Conservation (phyloP, 2,329 filamentous ascomycete genomes). For the Ophiostoma piceae region DNA sequence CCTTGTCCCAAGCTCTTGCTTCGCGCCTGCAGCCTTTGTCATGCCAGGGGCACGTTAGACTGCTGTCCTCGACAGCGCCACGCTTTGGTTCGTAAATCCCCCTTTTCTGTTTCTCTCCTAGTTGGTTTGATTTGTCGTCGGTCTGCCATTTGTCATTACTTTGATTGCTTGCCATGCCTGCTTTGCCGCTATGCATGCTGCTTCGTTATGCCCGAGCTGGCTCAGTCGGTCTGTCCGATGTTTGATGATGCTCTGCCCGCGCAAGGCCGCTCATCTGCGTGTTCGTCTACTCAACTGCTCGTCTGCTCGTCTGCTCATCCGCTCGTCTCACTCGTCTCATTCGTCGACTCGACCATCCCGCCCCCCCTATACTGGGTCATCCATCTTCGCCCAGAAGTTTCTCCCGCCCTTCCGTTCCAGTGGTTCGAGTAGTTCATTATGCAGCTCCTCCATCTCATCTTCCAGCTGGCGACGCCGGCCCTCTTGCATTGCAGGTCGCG, state of each 20-base stretch:
- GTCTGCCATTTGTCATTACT: neutral
- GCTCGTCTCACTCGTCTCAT: neutral
- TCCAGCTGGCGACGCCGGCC: constrained; percentile 3
- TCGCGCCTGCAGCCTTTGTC: constrained; percentile 12
- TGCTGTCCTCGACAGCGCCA: constrained; percentile 27
- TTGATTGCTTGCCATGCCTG: constrained; percentile 13
- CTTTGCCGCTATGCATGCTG: constrained; percentile 10
- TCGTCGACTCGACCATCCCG: neutral
- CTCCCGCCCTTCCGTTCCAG: neutral
- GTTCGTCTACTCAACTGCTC: neutral
- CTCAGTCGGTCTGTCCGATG: neutral
- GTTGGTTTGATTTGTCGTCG: neutral
- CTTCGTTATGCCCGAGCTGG: constrained; percentile 8
- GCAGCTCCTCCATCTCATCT: neutral
- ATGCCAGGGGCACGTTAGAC: constrained; percentile 23
- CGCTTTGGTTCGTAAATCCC: constrained; percentile 22
- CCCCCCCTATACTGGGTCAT: constrained; percentile 12
- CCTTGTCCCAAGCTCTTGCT: constrained; percentile 15
- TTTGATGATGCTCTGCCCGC: neutral
- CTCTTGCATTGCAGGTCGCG: constrained; percentile 15
- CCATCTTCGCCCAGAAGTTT: neutral
- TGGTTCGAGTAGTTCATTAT: constrained; percentile 7
- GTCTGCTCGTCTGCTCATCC: neutral
- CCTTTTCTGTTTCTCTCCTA: neutral
- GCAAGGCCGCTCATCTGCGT: neutral